Evolutionary conservation across 2,329 filamentous ascomycete genomes (phyloP), one percentile per base, ranked within the genome.

Genomic region (Fusarium clavum): DNA sequence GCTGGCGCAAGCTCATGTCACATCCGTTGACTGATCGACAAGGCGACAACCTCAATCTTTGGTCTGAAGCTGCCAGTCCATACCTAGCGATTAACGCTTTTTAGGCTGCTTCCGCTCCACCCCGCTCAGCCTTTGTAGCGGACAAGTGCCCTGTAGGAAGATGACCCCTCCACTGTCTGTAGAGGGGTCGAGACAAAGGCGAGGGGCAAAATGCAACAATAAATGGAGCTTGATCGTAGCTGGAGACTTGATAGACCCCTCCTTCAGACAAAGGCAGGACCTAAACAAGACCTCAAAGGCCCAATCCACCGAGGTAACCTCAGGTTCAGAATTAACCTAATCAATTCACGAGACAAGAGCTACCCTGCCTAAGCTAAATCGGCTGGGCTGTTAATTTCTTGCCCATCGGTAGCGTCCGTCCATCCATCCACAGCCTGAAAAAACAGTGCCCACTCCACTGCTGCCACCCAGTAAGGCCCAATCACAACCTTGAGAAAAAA

Each of bases 401-500:
- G 40, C 43, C 66, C 59, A 53, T 72, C 68, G 70, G 68, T 67
- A 66, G 68, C 64, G 72, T 71, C 73, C 73, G 61, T 65, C 69
- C 64, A 71, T 57, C 61, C 61, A 55, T 52, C 61, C 57, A 63
- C 45, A 58, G 69, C 67, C 57, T 70, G 61, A 38, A 66, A 56
- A 71, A 52, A 34, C 14, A 54, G 62, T 72, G 73, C 65, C 76
- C 74, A 77, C 76, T 70, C 76, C 75, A 77, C 76, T 70, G 72
- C 65, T 57, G 66, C 64, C 64, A 27, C 66, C 62, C 57, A 56
- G 52, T 61, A 52, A 74, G 70, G 68, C 74, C 79, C 79, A 81
- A 81, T 81, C 79, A 81, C 74, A 78, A 71, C 66, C 65, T 57
- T 71, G 69, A 77, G 73, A 73, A 79, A 80, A 81, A 81, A 81